Conservation (phyloP, 495 filamentous ascomycete genomes). For the Neurospora sp. region DNA sequence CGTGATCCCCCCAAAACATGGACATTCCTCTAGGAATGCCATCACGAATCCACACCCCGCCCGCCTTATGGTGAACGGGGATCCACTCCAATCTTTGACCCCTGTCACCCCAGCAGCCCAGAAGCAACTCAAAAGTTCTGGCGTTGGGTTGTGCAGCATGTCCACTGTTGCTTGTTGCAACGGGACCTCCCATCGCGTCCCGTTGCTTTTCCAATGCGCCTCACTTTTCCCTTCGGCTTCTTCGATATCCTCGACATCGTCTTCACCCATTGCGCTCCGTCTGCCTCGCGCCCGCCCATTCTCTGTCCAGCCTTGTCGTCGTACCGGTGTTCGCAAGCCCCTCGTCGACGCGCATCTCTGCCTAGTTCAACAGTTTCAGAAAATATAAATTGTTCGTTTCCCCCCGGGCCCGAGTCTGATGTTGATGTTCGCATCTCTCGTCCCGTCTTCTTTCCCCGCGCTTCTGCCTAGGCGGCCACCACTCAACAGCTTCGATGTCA, state of each 20-base stretch:
- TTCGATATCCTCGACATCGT: not conserved
- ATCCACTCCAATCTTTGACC: not conserved
- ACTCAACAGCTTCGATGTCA: constrained; percentile 6
- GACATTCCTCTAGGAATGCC: not conserved
- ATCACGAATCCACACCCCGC: not conserved
- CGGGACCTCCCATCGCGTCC: no score
- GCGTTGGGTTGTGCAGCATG: not conserved
- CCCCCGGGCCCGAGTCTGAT: not conserved
- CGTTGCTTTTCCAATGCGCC: constrained; percentile 1
- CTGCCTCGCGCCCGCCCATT: not conserved
- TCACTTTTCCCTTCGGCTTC: constrained; percentile 8
- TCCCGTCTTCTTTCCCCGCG: not conserved
- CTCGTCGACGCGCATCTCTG: not conserved
- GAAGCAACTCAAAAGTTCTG: not conserved
- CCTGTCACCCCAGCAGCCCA: not conserved
- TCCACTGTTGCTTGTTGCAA: no score
- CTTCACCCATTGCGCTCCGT: not conserved
- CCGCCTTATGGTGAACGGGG: not conserved
- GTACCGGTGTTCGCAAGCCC: not conserved
- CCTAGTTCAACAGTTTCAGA: not conserved
- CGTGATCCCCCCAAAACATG: not conserved
- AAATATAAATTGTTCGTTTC: not conserved
- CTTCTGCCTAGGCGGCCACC: not conserved
- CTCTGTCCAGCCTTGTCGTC: not conserved
- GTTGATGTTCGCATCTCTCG: not conserved